Evolutionary conservation across 257 asterid species (phyloP).

Genomic region (Jacaranda mimosifolia): DNA sequence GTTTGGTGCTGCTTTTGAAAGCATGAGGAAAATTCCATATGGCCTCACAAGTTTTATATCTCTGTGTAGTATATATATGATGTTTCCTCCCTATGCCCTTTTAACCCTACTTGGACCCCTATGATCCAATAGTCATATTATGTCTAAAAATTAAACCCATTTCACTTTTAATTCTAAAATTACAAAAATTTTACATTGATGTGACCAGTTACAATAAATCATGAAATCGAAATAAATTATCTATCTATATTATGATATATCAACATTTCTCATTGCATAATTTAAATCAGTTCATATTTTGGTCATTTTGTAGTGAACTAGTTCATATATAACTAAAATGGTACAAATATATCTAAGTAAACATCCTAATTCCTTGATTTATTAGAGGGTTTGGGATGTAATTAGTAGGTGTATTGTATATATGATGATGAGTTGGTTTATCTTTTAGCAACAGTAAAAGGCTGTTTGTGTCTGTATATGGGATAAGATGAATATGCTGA

Average conservation of each 20-base stretch:
- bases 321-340: too few relatives aligned
- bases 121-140: background rate
- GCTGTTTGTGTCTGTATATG: constrained; percentile 50
- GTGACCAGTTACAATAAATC: too few relatives aligned
- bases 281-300: too few relatives aligned
- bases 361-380: too few relatives aligned
- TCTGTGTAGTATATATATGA: background rate
- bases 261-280: too few relatives aligned
- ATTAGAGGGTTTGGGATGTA: too few relatives aligned
- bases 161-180: background rate
- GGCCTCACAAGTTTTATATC: too few relatives aligned
- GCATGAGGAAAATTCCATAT: constrained; percentile 40
- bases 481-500: constrained; percentile 45
- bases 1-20: constrained; percentile 38
- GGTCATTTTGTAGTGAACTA: too few relatives aligned
- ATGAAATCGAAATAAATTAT: too few relatives aligned
- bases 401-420: background rate
- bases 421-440: constrained; percentile 22
- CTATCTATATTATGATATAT: too few relatives aligned
- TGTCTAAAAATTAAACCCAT: background rate
- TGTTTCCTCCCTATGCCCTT: background rate
- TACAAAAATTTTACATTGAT: background rate
- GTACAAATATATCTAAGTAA: too few relatives aligned
- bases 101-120: background rate
- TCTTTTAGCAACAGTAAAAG: constrained; percentile 50